A percentile compares a stretch with the other conserved stretches of the same genome.
These are phyloP conservation scores for Tulasnella sp. DNA, from an alignment of 768 basidiomycete genomes.

Conservation along the genomic window DNA sequence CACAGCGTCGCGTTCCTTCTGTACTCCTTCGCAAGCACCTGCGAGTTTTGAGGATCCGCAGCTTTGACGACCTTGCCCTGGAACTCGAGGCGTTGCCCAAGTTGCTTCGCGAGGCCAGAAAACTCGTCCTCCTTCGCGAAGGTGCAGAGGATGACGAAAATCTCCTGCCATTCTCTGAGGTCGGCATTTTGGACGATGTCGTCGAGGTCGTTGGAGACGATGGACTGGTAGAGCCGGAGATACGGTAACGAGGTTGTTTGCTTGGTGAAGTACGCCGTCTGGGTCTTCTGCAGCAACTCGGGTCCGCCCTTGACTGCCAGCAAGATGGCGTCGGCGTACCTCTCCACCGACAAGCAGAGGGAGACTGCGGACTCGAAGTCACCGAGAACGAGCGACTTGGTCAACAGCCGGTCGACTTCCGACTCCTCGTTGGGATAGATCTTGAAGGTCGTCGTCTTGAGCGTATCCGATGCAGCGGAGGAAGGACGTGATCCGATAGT, in stretches of 20 bases:
- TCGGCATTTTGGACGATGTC: slow-evolving; percentile 98
- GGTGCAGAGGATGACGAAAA: slow-evolving; percentile 94
- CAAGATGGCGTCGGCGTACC: slow-evolving; percentile 92
- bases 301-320: slow-evolving; percentile 88
- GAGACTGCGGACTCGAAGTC: slow-evolving; percentile 92
- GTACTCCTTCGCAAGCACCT: slow-evolving; percentile 49
- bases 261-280: slow-evolving; percentile 89
- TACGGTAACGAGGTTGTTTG: slow-evolving; percentile 74
- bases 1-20: slow-evolving; percentile 89
- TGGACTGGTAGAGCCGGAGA: slow-evolving; percentile 89
- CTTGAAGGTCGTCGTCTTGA: slow-evolving; percentile 80
- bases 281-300: slow-evolving; percentile 80
- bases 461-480: slow-evolving; percentile 65
- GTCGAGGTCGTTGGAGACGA: slow-evolving; percentile 85
- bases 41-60: slow-evolving; percentile 47
- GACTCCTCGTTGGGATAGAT: slow-evolving; percentile 87
- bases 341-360: slow-evolving; percentile 80
- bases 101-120: slow-evolving; percentile 79
- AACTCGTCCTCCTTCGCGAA: slow-evolving; percentile 87
- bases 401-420: slow-evolving; percentile 81
- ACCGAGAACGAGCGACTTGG: slow-evolving; percentile 91
- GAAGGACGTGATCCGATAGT: slow-evolving; percentile 90
- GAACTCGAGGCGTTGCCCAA: slow-evolving; percentile 87
- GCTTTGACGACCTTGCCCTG: slow-evolving; percentile 60
- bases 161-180: slow-evolving; percentile 89